phyloP scores from a whole-genome alignment of 208 protist genomes.

The Vickermania spadyakhi region DNA sequence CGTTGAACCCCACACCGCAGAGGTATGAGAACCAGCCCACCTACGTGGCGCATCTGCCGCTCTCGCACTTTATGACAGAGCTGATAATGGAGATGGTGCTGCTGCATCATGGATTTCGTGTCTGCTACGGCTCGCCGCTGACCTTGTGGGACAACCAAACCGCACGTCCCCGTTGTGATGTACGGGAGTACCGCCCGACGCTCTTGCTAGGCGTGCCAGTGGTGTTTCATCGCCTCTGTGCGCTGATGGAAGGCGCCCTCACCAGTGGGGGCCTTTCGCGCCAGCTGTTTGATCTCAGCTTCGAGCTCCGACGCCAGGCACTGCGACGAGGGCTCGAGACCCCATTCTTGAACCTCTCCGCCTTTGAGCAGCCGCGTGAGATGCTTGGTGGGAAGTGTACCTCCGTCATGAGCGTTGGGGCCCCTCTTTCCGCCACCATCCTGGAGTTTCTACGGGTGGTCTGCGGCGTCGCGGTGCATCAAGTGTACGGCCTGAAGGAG shows the following conservation, averaged over 20 bases:
- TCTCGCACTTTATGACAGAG: conserved; percentile 70
- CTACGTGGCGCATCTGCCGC: conserved; percentile 76
- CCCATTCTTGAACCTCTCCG: conserved; percentile 55
- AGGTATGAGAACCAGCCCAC: conserved; percentile 16
- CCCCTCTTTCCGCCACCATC: conserved; percentile 31
- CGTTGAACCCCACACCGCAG: neutral
- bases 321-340: conserved; percentile 54
- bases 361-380: conserved; percentile 60
- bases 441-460: conserved; percentile 69
- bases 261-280: conserved; percentile 16
- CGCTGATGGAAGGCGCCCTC: conserved; percentile 36
- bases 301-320: conserved; percentile 37
- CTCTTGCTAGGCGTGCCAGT: conserved; percentile 47
- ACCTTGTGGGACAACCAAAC: conserved; percentile 34
- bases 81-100: conserved; percentile 36
- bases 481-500: conserved; percentile 46
- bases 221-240: conserved; percentile 49
- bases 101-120: conserved; percentile 23
- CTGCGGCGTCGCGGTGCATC: conserved; percentile 38
- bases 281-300: conserved; percentile 56
- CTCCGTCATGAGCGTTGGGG: conserved; percentile 41
- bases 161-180: conserved; percentile 39
- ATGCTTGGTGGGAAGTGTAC: conserved; percentile 68
- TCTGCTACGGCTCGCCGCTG: conserved; percentile 54
- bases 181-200: conserved; percentile 57